Base-by-base conservation (phyloP, 129 eudicot genomes). In the Helichrysum umbraculigerum region DNA sequence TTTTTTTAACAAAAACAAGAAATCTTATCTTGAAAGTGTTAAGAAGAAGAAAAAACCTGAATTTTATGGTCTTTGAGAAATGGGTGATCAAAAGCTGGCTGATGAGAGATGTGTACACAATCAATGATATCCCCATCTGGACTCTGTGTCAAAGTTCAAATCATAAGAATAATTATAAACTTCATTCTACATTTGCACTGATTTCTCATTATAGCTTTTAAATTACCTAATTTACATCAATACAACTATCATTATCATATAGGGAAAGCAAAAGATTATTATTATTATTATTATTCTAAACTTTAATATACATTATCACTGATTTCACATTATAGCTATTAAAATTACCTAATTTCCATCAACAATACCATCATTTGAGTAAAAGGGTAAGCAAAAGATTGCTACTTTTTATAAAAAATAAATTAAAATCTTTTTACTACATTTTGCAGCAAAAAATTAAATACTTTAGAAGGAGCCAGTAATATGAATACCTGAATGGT, bases 51-150 rank as follows among this genome's bases (percentile, higher is more conserved):
- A 7, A 19, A 22, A 54, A 92, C 96, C 98, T 92, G 98, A 71
- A 93, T 88, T 82, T 91, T 93, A 81, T 93, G 98, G 83, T 93
- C 93, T 84, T 88, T 93, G 73, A 93, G 98, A 65, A 88, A 93
- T 20, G 96, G 98, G 44, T 93, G 98, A 81, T 93, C 98, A 83
- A 93, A 88, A 54, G 98, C 98, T 64, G 98, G 96, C 83, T 90
- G 98, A 6, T 93, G 90, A 79, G 96, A 83, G 82, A 93, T 90
- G 86, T 73, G 96, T 44, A 93, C 88, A 76, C 96, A 93, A 75
- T 93, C 98, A 68, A 93, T 93, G 19, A 62, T 80, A 79, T 93
- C 98, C 71, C 97, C 97, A 88, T 91, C 97, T 82, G 93, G 88
- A 82, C 97, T 91, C 97, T 91, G 93, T 28, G 0, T 71, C 21